Base-by-base conservation (phyloP, 2,329 filamentous ascomycete species). In the Drechslerella coelobrocha region DNA sequence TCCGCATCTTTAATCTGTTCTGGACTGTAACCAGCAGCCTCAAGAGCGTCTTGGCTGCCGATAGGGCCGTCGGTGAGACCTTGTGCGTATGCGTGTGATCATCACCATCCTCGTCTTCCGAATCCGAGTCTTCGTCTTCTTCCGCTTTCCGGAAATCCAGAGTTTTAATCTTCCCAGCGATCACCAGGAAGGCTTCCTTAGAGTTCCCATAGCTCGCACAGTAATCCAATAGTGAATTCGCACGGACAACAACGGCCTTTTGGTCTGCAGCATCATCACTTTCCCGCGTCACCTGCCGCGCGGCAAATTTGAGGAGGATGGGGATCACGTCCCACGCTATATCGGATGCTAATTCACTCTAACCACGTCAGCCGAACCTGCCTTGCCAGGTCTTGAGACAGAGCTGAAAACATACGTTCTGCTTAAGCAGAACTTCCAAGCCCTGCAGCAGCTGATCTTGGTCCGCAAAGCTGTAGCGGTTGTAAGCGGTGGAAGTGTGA, bases 331-430 rank as follows among this genome's bases (percentile, higher is more conserved):
- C 68, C 68, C 68, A 72, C 24, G 68, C 68, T 60, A 65, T 65
- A 43, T 72, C 61, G 41, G 68, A 53, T 54, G 68, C 68, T 55
- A 72, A 65, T 55, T 72, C 68, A 60, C 61, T 65, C 68, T 72
- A 72, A 65, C 65, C 65, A 69, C 65, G 52, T 69, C 55, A 69
- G 57, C 47, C 12, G 12, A 39, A 4, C 4, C 17, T 34, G 27
- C 37, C 21, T 9, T 54, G n/a, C n/a, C n/a, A n/a, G n/a, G n/a
- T n/a, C n/a, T 31, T 27, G 17, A 50, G 19, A 21, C 26, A n/a
- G 19, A 52, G 17, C 47, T n/a, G 41, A 37, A 57, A 27, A 69
- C 51, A 31, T 69, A 69, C 65, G 65, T 69, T 61, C 57, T 69
- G 47, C 31, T 56, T 47, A 41, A 69, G 59, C 21, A 69, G 59